phyloP scores from a whole-genome alignment of 345 rosid genomes.

The Combretum micranthum region DNA sequence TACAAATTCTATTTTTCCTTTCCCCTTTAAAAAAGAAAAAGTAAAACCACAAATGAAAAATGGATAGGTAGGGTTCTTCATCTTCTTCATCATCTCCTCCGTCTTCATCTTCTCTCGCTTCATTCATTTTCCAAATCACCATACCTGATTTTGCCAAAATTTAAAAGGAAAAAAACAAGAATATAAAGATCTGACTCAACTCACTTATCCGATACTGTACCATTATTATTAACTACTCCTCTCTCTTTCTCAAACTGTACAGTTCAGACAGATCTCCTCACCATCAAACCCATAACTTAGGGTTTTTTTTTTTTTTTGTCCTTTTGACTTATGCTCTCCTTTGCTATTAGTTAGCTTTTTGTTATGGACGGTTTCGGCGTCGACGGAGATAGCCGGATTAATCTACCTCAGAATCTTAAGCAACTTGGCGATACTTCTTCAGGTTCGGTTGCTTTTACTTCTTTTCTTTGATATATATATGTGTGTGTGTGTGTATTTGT shows the following conservation, averaged over 20 bases:
- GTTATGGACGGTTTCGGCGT: constrained; percentile 50
- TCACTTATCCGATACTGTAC: no score
- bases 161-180: no score
- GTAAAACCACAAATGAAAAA: no score
- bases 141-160: no score
- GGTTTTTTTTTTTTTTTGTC: neutral
- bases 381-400: constrained; percentile 22
- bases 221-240: neutral
- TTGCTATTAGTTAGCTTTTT: constrained; percentile 10
- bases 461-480: constrained; percentile 2
- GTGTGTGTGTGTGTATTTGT: no score
- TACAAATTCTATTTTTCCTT: no score
- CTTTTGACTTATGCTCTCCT: constrained; percentile 1
- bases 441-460: constrained; percentile 31
- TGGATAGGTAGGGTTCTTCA: no score
- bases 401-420: constrained; percentile 34
- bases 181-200: no score
- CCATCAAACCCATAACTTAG: neutral
- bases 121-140: no score
- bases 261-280: neutral
- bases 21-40: no score
- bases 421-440: constrained; percentile 39
- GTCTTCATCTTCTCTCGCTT: no score
- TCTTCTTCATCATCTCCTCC: no score
- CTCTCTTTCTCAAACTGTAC: constrained; percentile 7